Base-by-base conservation (phyloP, 2,329 filamentous ascomycete species). In the Bimuria novae-zelandiae region DNA sequence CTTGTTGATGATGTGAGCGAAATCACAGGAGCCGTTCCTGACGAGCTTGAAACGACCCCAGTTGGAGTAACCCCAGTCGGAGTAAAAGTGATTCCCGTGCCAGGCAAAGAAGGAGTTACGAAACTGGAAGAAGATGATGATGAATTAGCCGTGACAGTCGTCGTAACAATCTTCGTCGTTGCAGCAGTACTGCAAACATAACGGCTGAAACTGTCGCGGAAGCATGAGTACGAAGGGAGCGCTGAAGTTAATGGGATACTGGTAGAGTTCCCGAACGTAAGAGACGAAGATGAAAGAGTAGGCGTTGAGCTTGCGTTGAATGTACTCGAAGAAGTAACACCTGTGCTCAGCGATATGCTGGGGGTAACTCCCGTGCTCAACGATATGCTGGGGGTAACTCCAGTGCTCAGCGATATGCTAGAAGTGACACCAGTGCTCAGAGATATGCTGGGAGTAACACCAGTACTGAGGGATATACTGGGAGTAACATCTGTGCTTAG, bases 191-290 rank as follows among this genome's bases (percentile, higher is more conserved):
- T 30, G 5, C 42, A 45, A 19, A 22, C 22, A 7, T 16, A 45
- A 19, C 42, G 42, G 29, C 42, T 45, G 19, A 45, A 45, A 16
- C 11, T n/a, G 42, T 45, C 42, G 10, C 42, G 42, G 42, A 45
- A 45, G 27, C 42, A 45, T 27, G 44, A 19, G 44, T n/a, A 21
- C 19, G 14, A 16, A 30, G 11, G 27, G 16, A 14, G 30, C 30
- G 22, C 22, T 8, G 44, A 30, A 27, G 22, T 29, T 21, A 30
- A 32, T 14, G 33, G 22, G 7, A 33, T 21, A 22, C 37, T 41
- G 19, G 33, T 48, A 33, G 8, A 37, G 7, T 48, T 48, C n/a
- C 6, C 4, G 33, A 11, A 32, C 4, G 25, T 30, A 21, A 30
- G 30, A 6, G 29, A 45, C 17, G 19, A 16, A 19, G 42, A 35